Conservation (phyloP, 2,329 filamentous ascomycete species). For the Clonostachys sp. region DNA sequence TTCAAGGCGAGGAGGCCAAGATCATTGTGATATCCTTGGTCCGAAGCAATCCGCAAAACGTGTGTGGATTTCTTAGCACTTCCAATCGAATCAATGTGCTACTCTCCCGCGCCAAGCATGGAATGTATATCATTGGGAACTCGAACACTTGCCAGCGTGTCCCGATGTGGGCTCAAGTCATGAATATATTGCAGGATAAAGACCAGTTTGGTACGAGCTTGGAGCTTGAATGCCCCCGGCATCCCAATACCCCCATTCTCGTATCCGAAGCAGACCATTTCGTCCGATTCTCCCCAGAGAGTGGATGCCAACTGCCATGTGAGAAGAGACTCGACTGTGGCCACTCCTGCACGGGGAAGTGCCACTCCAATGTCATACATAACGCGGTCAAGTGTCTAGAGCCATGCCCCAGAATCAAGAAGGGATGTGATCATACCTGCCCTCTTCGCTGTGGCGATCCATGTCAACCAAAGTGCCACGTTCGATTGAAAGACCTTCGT, state of each 20-base stretch:
- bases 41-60: constrained; percentile 56
- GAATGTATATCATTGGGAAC: constrained; percentile 70
- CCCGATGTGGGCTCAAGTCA: constrained; percentile 59
- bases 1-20: constrained; percentile 73
- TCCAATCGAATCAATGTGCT: constrained; percentile 67
- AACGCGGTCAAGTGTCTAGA: constrained; percentile 37
- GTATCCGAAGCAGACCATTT: constrained; percentile 56
- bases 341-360: constrained; percentile 37
- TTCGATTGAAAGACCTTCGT: constrained; percentile 17
- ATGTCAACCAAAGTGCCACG: constrained; percentile 23
- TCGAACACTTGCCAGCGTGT: constrained; percentile 49
- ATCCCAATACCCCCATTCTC: constrained; percentile 43
- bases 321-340: constrained; percentile 41
- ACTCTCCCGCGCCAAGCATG: constrained; percentile 61
- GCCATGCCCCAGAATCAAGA: constrained; percentile 32
- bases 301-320: constrained; percentile 53
- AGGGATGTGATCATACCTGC: constrained; percentile 39
- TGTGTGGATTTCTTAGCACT: constrained; percentile 62
- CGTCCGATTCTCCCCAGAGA: constrained; percentile 49
- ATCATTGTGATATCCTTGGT: constrained; percentile 68
- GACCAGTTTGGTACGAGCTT: constrained; percentile 45
- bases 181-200: constrained; percentile 39
- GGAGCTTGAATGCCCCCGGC: constrained; percentile 55
- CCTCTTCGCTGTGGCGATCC: constrained; percentile 32
- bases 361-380: constrained; percentile 43